Evolutionary conservation across 2,329 filamentous ascomycete species (phyloP).

Genomic region (Arthrobotrys pseudoclavata): DNA sequence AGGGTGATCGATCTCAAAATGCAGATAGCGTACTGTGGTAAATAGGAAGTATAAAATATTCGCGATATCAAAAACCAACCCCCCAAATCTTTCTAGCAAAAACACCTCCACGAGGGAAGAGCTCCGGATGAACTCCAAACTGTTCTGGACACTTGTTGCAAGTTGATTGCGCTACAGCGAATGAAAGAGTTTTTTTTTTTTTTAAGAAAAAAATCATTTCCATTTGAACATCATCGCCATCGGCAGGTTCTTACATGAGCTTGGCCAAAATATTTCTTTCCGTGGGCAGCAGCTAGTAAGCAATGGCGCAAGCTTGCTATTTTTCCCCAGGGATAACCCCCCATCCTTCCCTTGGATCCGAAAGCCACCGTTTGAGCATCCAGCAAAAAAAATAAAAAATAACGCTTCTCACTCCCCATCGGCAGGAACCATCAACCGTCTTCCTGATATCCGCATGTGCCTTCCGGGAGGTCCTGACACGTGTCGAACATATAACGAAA

Average conservation of each 20-base stretch:
- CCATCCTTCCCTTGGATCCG: conserved; percentile 30
- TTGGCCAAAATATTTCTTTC: conserved; percentile 22
- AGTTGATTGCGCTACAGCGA: conserved; percentile 49
- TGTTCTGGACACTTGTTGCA: conserved; percentile 48
- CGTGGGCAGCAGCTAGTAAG: conserved; percentile 3
- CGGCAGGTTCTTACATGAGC: conserved; percentile 24
- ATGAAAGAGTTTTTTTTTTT: background rate
- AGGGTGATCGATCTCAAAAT: conserved; percentile 19
- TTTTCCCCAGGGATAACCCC: conserved; percentile 6
- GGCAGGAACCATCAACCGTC: conserved; percentile 42
- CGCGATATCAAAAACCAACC: conserved; percentile 11
- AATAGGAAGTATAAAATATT: conserved; percentile 23
- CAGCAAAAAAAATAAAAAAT: conserved; percentile 1
- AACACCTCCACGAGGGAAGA: conserved; percentile 18
- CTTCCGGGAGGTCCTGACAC: conserved; percentile 40
- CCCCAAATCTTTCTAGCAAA: background rate
- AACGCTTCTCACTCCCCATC: conserved; percentile 28
- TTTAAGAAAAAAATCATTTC: background rate
- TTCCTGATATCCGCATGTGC: conserved; percentile 28
- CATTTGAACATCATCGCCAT: conserved; percentile 10
- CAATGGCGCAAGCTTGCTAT: conserved; percentile 29
- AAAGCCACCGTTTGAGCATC: conserved; percentile 24
- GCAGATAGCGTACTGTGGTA: conserved; percentile 15
- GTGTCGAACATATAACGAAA: conserved; percentile 46
- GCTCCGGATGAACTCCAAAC: conserved; percentile 32